Conservation (phyloP, 2,329 filamentous ascomycete species). For the Colletotrichum spinosum region DNA sequence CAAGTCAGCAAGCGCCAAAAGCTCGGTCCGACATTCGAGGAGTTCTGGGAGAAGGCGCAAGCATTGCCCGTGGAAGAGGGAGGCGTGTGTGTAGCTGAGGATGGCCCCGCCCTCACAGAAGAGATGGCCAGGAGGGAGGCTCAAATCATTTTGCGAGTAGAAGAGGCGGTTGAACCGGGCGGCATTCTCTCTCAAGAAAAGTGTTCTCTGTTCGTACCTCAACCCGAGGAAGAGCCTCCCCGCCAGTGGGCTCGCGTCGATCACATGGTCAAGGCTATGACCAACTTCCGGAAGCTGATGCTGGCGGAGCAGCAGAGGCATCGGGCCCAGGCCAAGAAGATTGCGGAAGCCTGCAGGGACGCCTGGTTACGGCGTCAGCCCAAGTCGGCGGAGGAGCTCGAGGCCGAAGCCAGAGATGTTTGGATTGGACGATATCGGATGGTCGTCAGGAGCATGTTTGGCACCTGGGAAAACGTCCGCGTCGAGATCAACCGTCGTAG, state of each 20-base stretch:
- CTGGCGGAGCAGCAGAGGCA: conserved; percentile 83
- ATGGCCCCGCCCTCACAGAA: conserved; percentile 68
- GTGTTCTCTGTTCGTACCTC: conserved; percentile 80
- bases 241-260: conserved; percentile 89
- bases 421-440: conserved; percentile 77
- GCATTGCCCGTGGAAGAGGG: conserved; percentile 68
- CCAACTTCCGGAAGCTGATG: conserved; percentile 85
- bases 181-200: conserved; percentile 77
- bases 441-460: conserved; percentile 69
- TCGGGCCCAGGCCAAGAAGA: conserved; percentile 78
- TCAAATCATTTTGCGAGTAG: conserved; percentile 73
- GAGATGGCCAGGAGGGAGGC: conserved; percentile 78
- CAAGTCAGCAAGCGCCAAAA: conserved; percentile 66
- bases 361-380: conserved; percentile 80
- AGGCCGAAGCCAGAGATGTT: conserved; percentile 78
- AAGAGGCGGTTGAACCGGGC: conserved; percentile 79
- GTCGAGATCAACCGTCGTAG: conserved; percentile 70
- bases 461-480: conserved; percentile 74
- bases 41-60: conserved; percentile 66
- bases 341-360: conserved; percentile 82
- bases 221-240: conserved; percentile 77
- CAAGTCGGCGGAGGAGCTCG: conserved; percentile 83
- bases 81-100: conserved; percentile 66
- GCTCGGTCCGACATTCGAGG: conserved; percentile 65
- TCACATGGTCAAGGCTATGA: conserved; percentile 82